Conservation (phyloP, 805 yeast genomes). For the Zygotorulaspora sp. region DNA sequence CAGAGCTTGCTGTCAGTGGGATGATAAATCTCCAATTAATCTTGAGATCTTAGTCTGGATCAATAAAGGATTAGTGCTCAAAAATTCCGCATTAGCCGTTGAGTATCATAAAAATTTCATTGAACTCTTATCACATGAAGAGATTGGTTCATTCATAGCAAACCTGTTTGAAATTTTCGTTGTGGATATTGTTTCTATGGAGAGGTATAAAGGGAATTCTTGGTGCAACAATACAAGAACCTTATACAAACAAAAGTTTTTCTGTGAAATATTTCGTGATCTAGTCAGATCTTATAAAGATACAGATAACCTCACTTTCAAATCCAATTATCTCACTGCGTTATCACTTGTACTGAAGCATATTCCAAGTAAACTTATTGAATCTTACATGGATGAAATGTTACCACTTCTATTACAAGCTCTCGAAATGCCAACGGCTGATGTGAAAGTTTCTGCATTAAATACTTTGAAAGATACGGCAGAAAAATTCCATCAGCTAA, state of each 20-base stretch:
- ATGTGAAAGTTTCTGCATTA: constrained; percentile 57
- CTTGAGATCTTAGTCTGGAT: constrained; percentile 67
- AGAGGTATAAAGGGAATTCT: constrained; percentile 42
- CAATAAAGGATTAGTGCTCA: constrained; percentile 62
- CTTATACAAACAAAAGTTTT: constrained; percentile 77
- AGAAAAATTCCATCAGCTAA: constrained; percentile 49
- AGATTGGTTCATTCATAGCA: constrained; percentile 41
- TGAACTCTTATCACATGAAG: constrained; percentile 34
- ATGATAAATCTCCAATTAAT: constrained; percentile 20
- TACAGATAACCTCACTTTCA: constrained; percentile 26
- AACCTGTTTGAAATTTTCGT: constrained; percentile 60
- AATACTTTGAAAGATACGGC: constrained; percentile 54
- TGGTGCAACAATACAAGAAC: constrained; percentile 55
- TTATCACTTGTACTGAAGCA: constrained; percentile 63
- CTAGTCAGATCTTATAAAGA: constrained; percentile 46
- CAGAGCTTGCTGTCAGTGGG: constrained; percentile 13
- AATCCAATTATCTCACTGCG: constrained; percentile 57
- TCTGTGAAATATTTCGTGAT: constrained; percentile 53
- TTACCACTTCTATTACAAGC: constrained; percentile 72
- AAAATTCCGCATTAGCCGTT: constrained; percentile 43
- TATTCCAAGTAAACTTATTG: constrained; percentile 56
- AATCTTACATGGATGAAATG: constrained; percentile 58
- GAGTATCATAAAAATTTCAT: constrained; percentile 36
- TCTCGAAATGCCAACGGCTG: constrained; percentile 42
- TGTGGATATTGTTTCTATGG: constrained; percentile 59